phyloP scores from a whole-genome alignment of 2,329 filamentous ascomycete species.

The Fragosphaeria purpurea region DNA sequence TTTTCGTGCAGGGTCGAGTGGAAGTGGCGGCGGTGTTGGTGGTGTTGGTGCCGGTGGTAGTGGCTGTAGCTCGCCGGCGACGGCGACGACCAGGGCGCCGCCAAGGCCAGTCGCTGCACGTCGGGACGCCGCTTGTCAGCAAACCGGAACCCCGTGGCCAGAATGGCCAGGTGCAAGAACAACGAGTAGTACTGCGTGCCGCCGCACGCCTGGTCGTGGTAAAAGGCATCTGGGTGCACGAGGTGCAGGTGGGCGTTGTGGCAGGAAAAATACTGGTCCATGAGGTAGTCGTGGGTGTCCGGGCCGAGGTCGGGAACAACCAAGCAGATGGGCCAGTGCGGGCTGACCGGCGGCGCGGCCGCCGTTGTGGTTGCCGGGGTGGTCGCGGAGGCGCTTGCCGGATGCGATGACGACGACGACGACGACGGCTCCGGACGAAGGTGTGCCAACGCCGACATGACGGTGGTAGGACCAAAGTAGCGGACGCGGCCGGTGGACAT shows the following conservation, averaged over 20 bases:
- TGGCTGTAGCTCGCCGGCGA: too few species aligned
- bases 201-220: slow-evolving; percentile 7
- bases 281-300: slow-evolving; percentile 11
- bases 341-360: not conserved
- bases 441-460: not conserved
- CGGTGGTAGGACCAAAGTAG: slow-evolving; percentile 3
- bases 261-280: slow-evolving; percentile 9
- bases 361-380: not conserved
- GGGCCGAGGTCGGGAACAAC: slow-evolving; percentile 2
- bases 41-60: too few species aligned
- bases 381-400: too few species aligned
- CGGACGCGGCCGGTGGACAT: slow-evolving; percentile 3
- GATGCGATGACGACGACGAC: too few species aligned
- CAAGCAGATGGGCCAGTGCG: slow-evolving; percentile 1
- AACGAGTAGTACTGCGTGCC: slow-evolving; percentile 9
- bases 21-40: not conserved
- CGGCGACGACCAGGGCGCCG: not conserved
- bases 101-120: slow-evolving; percentile 4
- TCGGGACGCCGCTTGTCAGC: slow-evolving; percentile 9
- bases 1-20: slow-evolving; percentile 10
- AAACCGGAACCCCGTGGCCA: slow-evolving; percentile 11
- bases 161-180: slow-evolving; percentile 10
- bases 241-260: slow-evolving; percentile 11
- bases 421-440: not conserved
- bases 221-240: slow-evolving; percentile 7